These are phyloP conservation scores for Botryosphaeria agaves DNA, from an alignment of 2,329 filamentous ascomycete genomes.

Conservation along the genomic window DNA sequence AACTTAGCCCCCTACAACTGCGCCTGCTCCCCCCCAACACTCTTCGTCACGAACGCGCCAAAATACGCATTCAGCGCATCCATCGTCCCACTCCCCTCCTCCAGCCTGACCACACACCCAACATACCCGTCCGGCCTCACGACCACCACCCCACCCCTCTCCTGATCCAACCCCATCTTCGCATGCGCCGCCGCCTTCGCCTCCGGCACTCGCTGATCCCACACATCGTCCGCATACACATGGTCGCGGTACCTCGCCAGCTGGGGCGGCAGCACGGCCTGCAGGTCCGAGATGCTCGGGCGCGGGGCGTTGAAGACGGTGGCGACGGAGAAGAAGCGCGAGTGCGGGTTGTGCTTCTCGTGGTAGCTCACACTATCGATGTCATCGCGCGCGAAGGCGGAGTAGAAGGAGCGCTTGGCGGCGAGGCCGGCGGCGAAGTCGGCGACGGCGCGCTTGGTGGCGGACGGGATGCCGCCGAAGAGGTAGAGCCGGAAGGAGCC, in stretches of 20 bases:
- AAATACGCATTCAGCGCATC: slow-evolving; percentile 81
- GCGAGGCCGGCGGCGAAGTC: slow-evolving; percentile 52
- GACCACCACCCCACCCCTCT: slow-evolving; percentile 62
- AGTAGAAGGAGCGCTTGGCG: slow-evolving; percentile 55
- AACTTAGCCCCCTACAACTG: not conserved
- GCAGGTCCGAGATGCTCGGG: slow-evolving; percentile 49
- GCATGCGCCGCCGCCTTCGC: slow-evolving; percentile 62
- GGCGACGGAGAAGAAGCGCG: slow-evolving; percentile 62
- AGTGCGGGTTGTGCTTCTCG: slow-evolving; percentile 74
- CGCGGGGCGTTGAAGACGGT: slow-evolving; percentile 55
- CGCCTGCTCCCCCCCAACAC: slow-evolving; percentile 15
- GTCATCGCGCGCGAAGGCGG: slow-evolving; percentile 45
- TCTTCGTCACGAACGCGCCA: slow-evolving; percentile 50
- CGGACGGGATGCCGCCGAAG: slow-evolving; percentile 53
- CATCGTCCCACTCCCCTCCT: slow-evolving; percentile 60
- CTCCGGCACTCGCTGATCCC: slow-evolving; percentile 51
- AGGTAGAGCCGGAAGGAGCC: slow-evolving; percentile 76
- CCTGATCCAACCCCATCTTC: slow-evolving; percentile 66
- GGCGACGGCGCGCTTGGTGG: slow-evolving; percentile 43
- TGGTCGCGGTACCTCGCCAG: slow-evolving; percentile 65
- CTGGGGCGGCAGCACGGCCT: slow-evolving; percentile 48
- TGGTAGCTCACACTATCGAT: slow-evolving; percentile 49
- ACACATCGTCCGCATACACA: slow-evolving; percentile 72
- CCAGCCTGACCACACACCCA: slow-evolving; percentile 54
- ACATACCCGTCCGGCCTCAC: slow-evolving; percentile 81